phyloP scores from a whole-genome alignment of 2,329 filamentous ascomycete genomes.

The Ophiostoma piceae region DNA sequence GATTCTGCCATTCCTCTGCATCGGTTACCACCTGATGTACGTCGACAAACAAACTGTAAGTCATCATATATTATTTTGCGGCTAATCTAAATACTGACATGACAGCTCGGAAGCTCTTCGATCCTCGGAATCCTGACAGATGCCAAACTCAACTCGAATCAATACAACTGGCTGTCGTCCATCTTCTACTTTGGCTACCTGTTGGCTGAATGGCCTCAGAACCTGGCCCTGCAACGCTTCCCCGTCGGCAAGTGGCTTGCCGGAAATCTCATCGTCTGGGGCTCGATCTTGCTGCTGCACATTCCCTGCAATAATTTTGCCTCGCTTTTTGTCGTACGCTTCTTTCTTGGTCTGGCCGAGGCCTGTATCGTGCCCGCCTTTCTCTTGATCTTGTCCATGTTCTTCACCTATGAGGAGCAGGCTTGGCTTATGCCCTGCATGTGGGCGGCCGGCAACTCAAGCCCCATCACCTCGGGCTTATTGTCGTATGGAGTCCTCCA shows the following conservation, averaged over 20 bases:
- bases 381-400: constrained; percentile 34
- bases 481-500: constrained; percentile 39
- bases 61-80: neutral
- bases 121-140: constrained; percentile 24
- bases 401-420: constrained; percentile 31
- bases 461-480: constrained; percentile 38
- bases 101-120: constrained; percentile 10
- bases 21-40: constrained; percentile 27
- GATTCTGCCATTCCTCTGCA: constrained; percentile 21
- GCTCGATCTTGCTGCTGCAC: constrained; percentile 22
- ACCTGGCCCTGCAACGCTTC: constrained; percentile 34
- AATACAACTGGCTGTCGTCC: constrained; percentile 27
- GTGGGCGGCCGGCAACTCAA: constrained; percentile 57
- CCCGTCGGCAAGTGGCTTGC: constrained; percentile 26
- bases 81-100: neutral
- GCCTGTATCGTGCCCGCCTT: constrained; percentile 31
- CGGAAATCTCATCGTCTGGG: constrained; percentile 26
- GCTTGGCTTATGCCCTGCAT: constrained; percentile 52
- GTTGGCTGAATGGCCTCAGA: constrained; percentile 42
- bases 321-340: constrained; percentile 29
- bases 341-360: constrained; percentile 32
- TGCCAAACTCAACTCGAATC: constrained; percentile 19
- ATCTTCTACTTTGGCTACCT: constrained; percentile 50
- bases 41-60: constrained; percentile 25
- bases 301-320: constrained; percentile 24